Conservation (phyloP, 371 early-diverging fungal species). For the Sporodiniella umbellata region DNA sequence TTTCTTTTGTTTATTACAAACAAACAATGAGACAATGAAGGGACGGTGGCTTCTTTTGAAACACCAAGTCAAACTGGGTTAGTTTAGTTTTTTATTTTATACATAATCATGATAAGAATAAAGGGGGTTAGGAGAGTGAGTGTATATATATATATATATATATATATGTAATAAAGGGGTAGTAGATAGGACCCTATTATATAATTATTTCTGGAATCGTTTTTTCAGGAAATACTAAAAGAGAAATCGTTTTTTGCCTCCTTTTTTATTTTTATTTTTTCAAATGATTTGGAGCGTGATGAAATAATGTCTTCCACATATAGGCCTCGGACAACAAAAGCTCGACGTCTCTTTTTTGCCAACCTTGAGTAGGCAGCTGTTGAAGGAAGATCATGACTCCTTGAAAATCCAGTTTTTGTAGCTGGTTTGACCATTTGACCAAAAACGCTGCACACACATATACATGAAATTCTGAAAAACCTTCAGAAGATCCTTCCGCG, state of each 20-base stretch:
- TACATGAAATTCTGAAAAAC: constrained; percentile 93
- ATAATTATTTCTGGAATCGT: background rate
- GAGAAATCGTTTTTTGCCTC: background rate
- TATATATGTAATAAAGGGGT: too few species aligned
- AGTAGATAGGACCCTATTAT: too few species aligned
- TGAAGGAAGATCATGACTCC: constrained; percentile 95
- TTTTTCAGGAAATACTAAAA: background rate
- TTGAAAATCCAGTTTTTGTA: constrained; percentile 88
- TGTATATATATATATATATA: too few species aligned
- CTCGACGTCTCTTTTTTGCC: constrained; percentile 92
- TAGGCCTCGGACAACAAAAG: constrained; percentile 91
- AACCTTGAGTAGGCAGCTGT: constrained; percentile 80
- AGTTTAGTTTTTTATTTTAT: too few species aligned
- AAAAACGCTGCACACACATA: constrained; percentile 98
- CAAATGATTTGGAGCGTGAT: constrained; percentile 79
- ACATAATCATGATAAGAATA: too few species aligned
- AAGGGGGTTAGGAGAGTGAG: too few species aligned
- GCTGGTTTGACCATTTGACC: constrained; percentile 86
- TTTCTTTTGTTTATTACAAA: too few species aligned
- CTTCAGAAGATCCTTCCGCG: constrained; percentile 82
- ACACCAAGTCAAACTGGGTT: too few species aligned
- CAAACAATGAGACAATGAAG: too few species aligned
- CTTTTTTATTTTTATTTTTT: constrained; percentile 19
- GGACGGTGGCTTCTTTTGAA: too few species aligned
- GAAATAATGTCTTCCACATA: constrained; percentile 94